phyloP scores from a whole-genome alignment of 306 rosid genomes.

The Biancaea sappan region DNA sequence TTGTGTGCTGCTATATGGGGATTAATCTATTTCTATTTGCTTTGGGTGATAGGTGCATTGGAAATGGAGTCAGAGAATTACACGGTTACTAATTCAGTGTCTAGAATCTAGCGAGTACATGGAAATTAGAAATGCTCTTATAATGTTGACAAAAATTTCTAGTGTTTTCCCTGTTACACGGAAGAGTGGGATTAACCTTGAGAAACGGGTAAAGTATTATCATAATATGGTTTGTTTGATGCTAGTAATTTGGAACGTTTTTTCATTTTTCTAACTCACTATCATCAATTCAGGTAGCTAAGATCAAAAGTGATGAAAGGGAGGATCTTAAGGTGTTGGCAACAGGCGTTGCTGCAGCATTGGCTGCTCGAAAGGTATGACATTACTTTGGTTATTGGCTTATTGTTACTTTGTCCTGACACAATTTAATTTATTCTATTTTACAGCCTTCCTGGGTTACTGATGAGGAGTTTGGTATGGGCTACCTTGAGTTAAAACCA shows the following conservation, averaged over 20 bases:
- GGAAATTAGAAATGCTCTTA: constrained; percentile 97
- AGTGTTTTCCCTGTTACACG: constrained; percentile 94
- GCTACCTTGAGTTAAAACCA: constrained; percentile 79
- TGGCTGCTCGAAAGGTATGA: constrained; percentile 94
- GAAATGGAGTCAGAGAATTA: constrained; percentile 99
- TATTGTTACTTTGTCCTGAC: constrained; percentile 7
- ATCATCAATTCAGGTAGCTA: constrained; percentile 66
- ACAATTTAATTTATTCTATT: constrained; percentile 3
- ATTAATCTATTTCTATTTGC: constrained; percentile 10
- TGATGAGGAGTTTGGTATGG: constrained; percentile 96
- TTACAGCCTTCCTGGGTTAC: constrained; percentile 94
- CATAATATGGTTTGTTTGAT: not conserved
- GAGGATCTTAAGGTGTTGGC: constrained; percentile 99
- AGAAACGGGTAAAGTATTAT: constrained; percentile 71
- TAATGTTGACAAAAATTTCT: constrained; percentile 88
- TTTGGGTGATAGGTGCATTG: constrained; percentile 78
- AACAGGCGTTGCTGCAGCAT: constrained; percentile 93
- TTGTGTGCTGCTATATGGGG: not conserved
- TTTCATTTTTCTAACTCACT: constrained; percentile 9
- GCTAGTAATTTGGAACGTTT: constrained; percentile 11
- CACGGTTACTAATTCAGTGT: constrained; percentile 86
- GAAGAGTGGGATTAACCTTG: constrained; percentile 94
- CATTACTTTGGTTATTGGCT: constrained; percentile 10
- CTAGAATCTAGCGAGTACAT: constrained; percentile 94
- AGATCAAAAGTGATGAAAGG: constrained; percentile 95